Conservation (phyloP, 2,329 filamentous ascomycete genomes). For the Xylariaceae sp. region DNA sequence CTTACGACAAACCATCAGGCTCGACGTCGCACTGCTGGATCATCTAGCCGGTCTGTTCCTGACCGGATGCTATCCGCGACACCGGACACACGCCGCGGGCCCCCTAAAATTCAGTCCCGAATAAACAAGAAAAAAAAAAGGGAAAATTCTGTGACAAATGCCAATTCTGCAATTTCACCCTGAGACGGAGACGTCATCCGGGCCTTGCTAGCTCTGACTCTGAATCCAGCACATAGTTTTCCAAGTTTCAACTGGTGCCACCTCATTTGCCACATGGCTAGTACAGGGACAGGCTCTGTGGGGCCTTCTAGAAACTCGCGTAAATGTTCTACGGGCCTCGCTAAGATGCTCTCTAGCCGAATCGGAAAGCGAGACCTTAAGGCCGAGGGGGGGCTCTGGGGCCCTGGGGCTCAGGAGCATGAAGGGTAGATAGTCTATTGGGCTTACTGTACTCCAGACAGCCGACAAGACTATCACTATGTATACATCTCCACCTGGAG, state of each 20-base stretch:
- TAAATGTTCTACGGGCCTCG: conserved; percentile 14
- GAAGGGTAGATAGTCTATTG: too few species aligned
- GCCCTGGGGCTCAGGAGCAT: too few species aligned
- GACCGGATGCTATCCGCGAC: conserved; percentile 24
- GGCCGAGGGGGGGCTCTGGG: too few species aligned
- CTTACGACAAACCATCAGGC: too few species aligned
- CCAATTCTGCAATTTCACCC: background rate
- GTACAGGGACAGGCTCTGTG: conserved; percentile 11
- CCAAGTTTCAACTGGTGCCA: background rate
- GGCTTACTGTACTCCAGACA: conserved; percentile 2
- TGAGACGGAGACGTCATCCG: background rate
- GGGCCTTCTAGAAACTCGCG: conserved; percentile 11
- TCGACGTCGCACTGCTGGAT: background rate
- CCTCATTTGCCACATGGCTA: conserved; percentile 20
- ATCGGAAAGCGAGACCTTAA: conserved; percentile 5
- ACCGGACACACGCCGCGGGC: conserved; percentile 12
- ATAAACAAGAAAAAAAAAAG: background rate
- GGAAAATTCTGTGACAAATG: too few species aligned
- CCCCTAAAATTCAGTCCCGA: conserved; percentile 3
- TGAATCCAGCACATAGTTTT: too few species aligned
- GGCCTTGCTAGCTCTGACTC: too few species aligned
- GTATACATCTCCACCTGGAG: background rate
- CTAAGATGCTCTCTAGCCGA: conserved; percentile 14
- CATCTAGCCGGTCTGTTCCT: conserved; percentile 7
- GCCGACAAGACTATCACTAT: background rate